Evolutionary conservation across 306 rosid species (phyloP), one percentile per base, ranked within the genome.

Genomic region (Cajanus cajan): DNA sequence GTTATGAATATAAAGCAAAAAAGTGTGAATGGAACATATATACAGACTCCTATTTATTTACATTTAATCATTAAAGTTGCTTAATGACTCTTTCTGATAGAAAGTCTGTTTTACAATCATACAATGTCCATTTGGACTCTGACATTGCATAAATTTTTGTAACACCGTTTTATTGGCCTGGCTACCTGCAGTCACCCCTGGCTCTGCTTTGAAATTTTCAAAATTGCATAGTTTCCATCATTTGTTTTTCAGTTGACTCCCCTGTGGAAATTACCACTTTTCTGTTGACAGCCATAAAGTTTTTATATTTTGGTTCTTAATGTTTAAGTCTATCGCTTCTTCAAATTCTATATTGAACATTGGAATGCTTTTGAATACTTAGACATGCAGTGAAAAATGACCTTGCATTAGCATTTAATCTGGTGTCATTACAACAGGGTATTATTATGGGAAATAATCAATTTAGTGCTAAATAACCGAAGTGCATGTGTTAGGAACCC

Each of bases 121-220:
- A 28, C 31, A 24, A 43, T 78, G 74, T 54, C 65, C 72, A 47
- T 78, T 68, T 71, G 21, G 66, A 58, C 66, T 45, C 64, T 45
- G 21, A 8, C 48, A 34, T 34, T 68, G 68, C 52, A 50, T 47
- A 78, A 40, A 33, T 55, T 71, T 79, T 54, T 72, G 68, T 43
- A 43, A 72, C 19, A 8, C 66, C 45, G 24, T 61, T 9, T 36
- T 65, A 69, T 19, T 62, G 12, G 45, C 50, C 18, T 62, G 62
- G 63, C 34, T 36, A 5, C 21, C 14, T 44, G 71, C 51, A 28
- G 24, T 12, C 12, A 28, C 6, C 12, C 33, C 19, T 39, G 0
- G 25, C 76, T 10, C 15, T 21, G 6, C 81, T 34, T 13, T n/a
- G n/a, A 48, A 34, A 45, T 36, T 8, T 5, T 77, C 21, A 50